phyloP scores from a whole-genome alignment of 169 alveolate genomes.

The Neospora caninum region DNA sequence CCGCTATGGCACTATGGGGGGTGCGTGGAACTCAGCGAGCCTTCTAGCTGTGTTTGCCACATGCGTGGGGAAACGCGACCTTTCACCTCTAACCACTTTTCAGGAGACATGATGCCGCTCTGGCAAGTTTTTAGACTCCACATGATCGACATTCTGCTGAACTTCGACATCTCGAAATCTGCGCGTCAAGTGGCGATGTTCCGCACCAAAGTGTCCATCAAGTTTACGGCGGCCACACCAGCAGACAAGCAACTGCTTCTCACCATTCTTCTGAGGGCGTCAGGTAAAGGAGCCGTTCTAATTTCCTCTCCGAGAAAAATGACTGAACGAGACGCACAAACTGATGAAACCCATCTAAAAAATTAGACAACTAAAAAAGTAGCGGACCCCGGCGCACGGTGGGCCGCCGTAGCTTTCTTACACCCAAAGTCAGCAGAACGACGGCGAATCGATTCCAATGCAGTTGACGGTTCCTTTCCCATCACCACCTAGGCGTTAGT shows the following conservation, averaged over 20 bases:
- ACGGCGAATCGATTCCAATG: too few species aligned
- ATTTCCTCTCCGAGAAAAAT: background rate
- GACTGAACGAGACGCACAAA: background rate
- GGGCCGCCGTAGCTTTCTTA: too few species aligned
- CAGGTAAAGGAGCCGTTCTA: background rate
- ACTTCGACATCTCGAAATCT: constrained; percentile 22
- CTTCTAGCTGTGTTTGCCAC: too few species aligned
- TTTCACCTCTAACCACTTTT: background rate
- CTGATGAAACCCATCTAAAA: too few species aligned
- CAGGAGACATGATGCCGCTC: constrained; percentile 26
- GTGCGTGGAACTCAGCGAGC: too few species aligned
- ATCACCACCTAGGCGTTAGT: too few species aligned
- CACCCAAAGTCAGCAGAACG: too few species aligned
- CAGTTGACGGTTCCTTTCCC: too few species aligned
- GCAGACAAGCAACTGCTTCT: constrained; percentile 41
- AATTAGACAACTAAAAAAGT: too few species aligned
- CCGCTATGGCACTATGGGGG: too few species aligned
- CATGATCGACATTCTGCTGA: constrained; percentile 27
- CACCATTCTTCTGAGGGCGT: constrained; percentile 4
- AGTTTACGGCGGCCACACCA: constrained; percentile 3
- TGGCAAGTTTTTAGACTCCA: constrained; percentile 30
- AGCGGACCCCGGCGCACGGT: too few species aligned
- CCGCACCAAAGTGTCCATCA: constrained; percentile 27
- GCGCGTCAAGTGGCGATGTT: constrained; percentile 29
- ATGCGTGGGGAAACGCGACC: too few species aligned